These are phyloP conservation scores for Exsudoporus frostii DNA, from an alignment of 768 basidiomycete genomes.

Conservation along the genomic window DNA sequence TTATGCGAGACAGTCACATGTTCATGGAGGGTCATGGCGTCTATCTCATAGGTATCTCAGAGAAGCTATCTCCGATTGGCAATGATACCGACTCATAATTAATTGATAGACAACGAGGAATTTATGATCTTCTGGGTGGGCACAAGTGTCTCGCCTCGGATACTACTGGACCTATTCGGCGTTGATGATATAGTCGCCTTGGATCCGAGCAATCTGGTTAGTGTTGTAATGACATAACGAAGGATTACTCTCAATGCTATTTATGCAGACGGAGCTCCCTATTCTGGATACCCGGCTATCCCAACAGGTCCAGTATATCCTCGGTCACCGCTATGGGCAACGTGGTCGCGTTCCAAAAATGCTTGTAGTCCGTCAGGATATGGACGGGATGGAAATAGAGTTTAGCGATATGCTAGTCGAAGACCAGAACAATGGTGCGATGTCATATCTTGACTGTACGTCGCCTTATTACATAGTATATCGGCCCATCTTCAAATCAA, in stretches of 20 bases:
- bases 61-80: conserved; percentile 11
- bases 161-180: conserved; percentile 81
- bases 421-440: conserved; percentile 93
- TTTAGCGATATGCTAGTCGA: conserved; percentile 97
- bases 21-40: conserved; percentile 90
- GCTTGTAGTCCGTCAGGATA: conserved; percentile 82
- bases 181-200: conserved; percentile 74
- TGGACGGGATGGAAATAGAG: conserved; percentile 91
- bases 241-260: conserved; percentile 3
- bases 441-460: conserved; percentile 89
- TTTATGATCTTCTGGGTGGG: conserved; percentile 90
- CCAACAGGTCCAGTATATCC: conserved; percentile 78
- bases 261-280: conserved; percentile 64
- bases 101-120: conserved; percentile 77
- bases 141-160: conserved; percentile 70
- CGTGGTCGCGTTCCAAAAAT: conserved; percentile 58
- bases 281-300: conserved; percentile 72
- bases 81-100: conserved; percentile 9
- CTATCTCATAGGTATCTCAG: conserved; percentile 79
- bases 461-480: conserved; percentile 11
- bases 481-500: neutral
- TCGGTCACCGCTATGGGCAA: conserved; percentile 60
- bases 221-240: conserved; percentile 16
- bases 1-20: conserved; percentile 77
- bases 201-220: conserved; percentile 61